Percentiles rank a stretch among this genome's conserved stretches.
Evolutionary conservation across 495 filamentous ascomycete genomes (phyloP).

Genomic region (Melanomma pulvis-pyrius): DNA sequence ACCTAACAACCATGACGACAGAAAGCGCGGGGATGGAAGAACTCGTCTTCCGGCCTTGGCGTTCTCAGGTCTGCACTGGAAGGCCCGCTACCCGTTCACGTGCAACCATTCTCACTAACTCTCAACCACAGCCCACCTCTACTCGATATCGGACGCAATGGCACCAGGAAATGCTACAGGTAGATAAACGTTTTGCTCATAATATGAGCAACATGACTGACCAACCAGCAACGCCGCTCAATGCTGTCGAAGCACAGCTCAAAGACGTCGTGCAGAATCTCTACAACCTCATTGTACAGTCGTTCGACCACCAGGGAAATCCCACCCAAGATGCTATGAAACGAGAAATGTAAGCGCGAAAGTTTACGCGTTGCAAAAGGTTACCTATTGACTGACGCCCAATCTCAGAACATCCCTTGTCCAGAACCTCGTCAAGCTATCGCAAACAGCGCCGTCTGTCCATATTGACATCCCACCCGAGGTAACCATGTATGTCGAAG

Average conservation of each 20-base stretch:
- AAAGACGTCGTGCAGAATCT: conserved; percentile 83
- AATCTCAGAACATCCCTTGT: conserved; percentile 36
- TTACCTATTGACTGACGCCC: neutral
- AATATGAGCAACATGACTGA: neutral
- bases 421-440: conserved; percentile 52
- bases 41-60: neutral
- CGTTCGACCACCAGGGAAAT: conserved; percentile 70
- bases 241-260: conserved; percentile 52
- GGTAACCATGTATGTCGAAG: conserved; percentile 90
- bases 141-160: neutral
- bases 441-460: conserved; percentile 51
- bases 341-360: conserved; percentile 59
- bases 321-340: conserved; percentile 64
- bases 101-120: neutral
- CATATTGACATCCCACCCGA: conserved; percentile 71
- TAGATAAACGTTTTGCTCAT: neutral
- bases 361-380: neutral
- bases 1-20: conserved; percentile 17
- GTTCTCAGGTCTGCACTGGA: neutral
- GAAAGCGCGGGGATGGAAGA: conserved; percentile 29
- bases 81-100: neutral
- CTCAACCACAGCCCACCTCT: neutral
- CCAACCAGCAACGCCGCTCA: conserved; percentile 3
- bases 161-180: neutral
- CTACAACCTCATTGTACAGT: conserved; percentile 76